These are phyloP conservation scores for Candida coquimbonensis DNA, from an alignment of 805 yeast genomes.

Conservation along the genomic window DNA sequence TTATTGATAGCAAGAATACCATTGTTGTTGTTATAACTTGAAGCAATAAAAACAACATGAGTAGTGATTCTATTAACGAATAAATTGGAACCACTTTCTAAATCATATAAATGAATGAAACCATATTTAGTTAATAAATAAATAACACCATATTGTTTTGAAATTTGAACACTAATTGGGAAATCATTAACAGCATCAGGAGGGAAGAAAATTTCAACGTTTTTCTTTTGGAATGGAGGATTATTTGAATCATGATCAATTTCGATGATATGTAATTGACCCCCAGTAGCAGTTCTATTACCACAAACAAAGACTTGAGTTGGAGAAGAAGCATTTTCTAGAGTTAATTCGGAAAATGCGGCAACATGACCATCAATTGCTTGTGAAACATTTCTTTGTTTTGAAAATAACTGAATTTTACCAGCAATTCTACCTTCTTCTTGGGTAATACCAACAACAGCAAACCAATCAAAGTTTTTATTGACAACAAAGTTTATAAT, in stretches of 20 bases:
- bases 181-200: conserved; percentile 94
- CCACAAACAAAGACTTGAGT: conserved; percentile 92
- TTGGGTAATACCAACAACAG: conserved; percentile 90
- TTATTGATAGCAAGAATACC: conserved; percentile 94
- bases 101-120: conserved; percentile 90
- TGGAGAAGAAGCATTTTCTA: conserved; percentile 60
- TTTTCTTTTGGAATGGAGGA: conserved; percentile 85
- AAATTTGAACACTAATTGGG: conserved; percentile 87
- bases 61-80: conserved; percentile 95
- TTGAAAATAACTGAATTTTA: conserved; percentile 87
- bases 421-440: conserved; percentile 94
- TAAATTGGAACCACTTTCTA: conserved; percentile 86
- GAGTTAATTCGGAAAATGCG: conserved; percentile 67
- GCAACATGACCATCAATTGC: conserved; percentile 98
- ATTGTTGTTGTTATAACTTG: conserved; percentile 58
- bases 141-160: conserved; percentile 78
- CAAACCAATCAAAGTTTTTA: conserved; percentile 82
- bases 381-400: conserved; percentile 86
- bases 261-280: conserved; percentile 86
- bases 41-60: conserved; percentile 89
- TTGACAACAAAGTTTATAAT: conserved; percentile 87
- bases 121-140: conserved; percentile 93
- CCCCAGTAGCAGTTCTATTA: conserved; percentile 71
- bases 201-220: conserved; percentile 91
- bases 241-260: conserved; percentile 86